phyloP scores from a whole-genome alignment of 345 rosid genomes.

The Sisymbrium altissimum region DNA sequence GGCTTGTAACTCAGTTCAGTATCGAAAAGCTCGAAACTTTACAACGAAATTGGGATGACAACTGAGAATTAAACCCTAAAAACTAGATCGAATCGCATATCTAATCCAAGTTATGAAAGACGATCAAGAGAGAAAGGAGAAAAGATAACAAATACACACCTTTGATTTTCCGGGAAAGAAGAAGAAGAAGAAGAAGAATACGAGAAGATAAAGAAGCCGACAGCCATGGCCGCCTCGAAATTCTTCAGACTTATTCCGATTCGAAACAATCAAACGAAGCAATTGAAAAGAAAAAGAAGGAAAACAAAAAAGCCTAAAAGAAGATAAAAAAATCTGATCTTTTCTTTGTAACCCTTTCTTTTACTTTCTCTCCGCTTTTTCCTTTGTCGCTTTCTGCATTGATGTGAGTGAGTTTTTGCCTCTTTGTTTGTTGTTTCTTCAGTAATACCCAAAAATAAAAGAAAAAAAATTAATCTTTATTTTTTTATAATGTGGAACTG shows the following conservation, averaged over 20 bases:
- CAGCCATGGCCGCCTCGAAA: slow-evolving; percentile 35
- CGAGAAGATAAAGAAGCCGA: not conserved
- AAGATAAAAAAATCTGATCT: slow-evolving; percentile 18
- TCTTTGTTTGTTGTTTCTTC: slow-evolving; percentile 28
- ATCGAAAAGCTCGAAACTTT: slow-evolving; percentile 10
- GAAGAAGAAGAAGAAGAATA: not conserved
- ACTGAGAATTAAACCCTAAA: slow-evolving; percentile 7
- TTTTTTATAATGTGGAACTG: not conserved
- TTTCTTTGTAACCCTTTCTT: slow-evolving; percentile 8
- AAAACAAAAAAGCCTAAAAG: not conserved
- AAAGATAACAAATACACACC: slow-evolving; percentile 14
- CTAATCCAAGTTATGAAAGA: slow-evolving; percentile 12
- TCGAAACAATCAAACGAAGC: slow-evolving; percentile 27
- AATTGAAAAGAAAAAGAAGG: not conserved
- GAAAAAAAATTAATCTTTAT: too few species aligned
- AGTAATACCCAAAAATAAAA: not conserved
- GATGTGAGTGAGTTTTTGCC: slow-evolving; percentile 25
- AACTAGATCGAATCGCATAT: slow-evolving; percentile 8
- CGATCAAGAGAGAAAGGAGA: slow-evolving; percentile 6
- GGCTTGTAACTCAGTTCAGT: slow-evolving; percentile 19
- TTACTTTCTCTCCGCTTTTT: slow-evolving; percentile 24
- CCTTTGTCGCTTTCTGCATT: slow-evolving; percentile 33
- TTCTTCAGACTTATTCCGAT: slow-evolving; percentile 30
- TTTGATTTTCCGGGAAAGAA: slow-evolving; percentile 26
- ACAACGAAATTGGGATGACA: not conserved